Evolutionary conservation across 78 protist species (phyloP).

Genomic region (Emiliania huxleyi): DNA sequence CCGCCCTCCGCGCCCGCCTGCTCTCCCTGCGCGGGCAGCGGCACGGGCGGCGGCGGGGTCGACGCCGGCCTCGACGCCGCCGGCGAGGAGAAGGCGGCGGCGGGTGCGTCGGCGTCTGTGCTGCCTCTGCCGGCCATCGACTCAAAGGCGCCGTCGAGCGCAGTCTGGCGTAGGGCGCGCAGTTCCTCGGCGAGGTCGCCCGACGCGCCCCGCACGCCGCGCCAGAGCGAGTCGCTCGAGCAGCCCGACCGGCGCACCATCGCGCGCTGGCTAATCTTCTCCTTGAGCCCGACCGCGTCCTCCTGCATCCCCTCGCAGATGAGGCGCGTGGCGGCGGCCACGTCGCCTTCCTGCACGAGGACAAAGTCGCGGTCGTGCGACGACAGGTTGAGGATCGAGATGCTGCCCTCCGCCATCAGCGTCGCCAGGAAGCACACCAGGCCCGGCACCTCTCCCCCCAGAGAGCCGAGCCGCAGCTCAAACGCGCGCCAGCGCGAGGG

Average conservation of each 20-base stretch:
- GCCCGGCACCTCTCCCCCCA: not conserved
- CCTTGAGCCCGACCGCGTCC: not conserved
- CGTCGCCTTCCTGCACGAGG: not conserved
- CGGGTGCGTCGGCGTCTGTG: too few relatives aligned
- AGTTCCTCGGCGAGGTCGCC: not conserved
- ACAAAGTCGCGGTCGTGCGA: not conserved
- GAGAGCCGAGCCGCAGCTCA: not conserved
- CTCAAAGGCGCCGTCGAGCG: too few relatives aligned
- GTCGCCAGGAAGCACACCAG: not conserved
- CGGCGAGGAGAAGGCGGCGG: too few relatives aligned
- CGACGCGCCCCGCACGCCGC: not conserved
- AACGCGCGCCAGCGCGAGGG: not conserved
- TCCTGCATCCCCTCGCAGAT: not conserved
- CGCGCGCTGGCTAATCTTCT: not conserved
- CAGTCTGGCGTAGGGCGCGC: too few relatives aligned
- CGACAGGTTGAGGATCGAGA: not conserved
- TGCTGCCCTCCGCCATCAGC: not conserved
- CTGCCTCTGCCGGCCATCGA: too few relatives aligned
- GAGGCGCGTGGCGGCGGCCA: not conserved
- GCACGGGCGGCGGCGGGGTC: too few relatives aligned
- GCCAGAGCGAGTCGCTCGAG: not conserved
- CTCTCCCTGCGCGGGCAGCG: too few relatives aligned
- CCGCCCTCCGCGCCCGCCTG: too few relatives aligned
- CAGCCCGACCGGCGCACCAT: not conserved
- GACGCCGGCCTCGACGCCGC: too few relatives aligned